Evolutionary conservation across 192 early-diverging fungal genomes (phyloP).

Genomic region (Coemansia sp.): DNA sequence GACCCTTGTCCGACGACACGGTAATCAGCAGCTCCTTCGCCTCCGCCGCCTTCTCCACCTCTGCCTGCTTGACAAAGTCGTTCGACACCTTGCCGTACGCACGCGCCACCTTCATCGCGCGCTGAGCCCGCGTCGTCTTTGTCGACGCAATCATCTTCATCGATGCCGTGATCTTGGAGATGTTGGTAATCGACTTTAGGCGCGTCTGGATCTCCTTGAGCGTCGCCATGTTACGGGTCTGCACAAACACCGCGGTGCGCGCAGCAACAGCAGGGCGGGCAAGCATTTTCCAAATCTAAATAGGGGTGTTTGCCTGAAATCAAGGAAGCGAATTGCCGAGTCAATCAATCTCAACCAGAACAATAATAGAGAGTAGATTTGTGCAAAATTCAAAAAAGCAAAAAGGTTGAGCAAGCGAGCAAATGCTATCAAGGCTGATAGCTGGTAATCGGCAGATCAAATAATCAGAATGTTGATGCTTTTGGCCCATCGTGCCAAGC

Average conservation of each 20-base stretch:
- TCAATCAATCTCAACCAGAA: not conserved
- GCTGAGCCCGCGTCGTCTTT: slow-evolving; percentile 87
- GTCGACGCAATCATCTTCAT: slow-evolving; percentile 99
- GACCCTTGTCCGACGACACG: slow-evolving; percentile 94
- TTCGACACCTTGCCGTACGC: slow-evolving; percentile 60
- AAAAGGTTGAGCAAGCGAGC: not conserved
- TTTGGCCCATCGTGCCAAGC: not conserved
- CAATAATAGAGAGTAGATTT: not conserved
- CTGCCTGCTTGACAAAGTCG: slow-evolving; percentile 60
- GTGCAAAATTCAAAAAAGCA: not conserved
- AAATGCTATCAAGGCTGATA: not conserved
- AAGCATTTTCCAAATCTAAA: slow-evolving; percentile 30
- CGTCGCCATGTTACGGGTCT: slow-evolving; percentile 92
- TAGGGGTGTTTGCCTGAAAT: not conserved
- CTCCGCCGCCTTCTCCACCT: slow-evolving; percentile 65
- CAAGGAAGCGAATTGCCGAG: not conserved
- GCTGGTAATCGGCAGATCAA: not conserved
- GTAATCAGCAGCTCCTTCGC: slow-evolving; percentile 75
- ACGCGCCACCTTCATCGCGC: slow-evolving; percentile 85
- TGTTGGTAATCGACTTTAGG: slow-evolving; percentile 95
- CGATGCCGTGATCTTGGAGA: slow-evolving; percentile 99
- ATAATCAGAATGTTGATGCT: not conserved
- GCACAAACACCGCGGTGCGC: slow-evolving; percentile 47
- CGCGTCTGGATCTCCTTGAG: slow-evolving; percentile 93
- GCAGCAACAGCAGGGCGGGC: slow-evolving; percentile 47